Conservation (phyloP, 495 filamentous ascomycete species). For the Penicillium crystallinum region DNA sequence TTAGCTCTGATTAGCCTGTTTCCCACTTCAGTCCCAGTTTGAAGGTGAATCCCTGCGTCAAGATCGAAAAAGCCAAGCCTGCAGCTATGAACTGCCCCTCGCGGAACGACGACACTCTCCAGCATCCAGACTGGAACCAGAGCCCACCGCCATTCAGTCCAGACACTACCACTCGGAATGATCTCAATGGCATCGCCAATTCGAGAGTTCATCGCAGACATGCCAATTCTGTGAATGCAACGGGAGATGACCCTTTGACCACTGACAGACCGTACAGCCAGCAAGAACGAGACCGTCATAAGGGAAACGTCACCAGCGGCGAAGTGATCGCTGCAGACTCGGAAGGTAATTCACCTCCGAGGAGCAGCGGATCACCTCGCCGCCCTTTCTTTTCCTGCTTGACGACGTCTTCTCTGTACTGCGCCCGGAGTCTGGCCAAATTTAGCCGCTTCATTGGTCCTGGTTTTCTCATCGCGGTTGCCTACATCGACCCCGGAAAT, state of each 20-base stretch:
- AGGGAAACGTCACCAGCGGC: constrained; percentile 26
- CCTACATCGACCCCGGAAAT: constrained; percentile 80
- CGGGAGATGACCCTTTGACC: constrained; percentile 24
- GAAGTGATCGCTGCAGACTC: constrained; percentile 34
- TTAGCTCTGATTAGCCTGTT: background rate
- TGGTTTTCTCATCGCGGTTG: constrained; percentile 78
- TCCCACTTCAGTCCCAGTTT: too few relatives aligned
- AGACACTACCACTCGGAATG: constrained; percentile 56
- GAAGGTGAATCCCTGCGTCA: too few relatives aligned
- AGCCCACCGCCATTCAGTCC: constrained; percentile 51
- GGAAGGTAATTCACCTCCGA: constrained; percentile 31
- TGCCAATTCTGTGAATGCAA: constrained; percentile 17
- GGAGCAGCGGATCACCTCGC: constrained; percentile 35
- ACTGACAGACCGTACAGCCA: constrained; percentile 19
- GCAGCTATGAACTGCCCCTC: constrained; percentile 60
- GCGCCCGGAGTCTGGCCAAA: constrained; percentile 45
- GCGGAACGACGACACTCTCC: constrained; percentile 52
- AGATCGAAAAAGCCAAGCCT: background rate
- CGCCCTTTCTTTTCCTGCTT: constrained; percentile 28
- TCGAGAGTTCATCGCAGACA: constrained; percentile 34
- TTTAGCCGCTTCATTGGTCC: constrained; percentile 78
- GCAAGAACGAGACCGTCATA: constrained; percentile 21
- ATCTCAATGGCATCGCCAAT: constrained; percentile 55
- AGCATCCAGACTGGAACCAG: constrained; percentile 55
- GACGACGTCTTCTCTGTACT: constrained; percentile 11